phyloP scores from a whole-genome alignment of 2,329 filamentous ascomycete genomes.

The Fusarium domesticum region DNA sequence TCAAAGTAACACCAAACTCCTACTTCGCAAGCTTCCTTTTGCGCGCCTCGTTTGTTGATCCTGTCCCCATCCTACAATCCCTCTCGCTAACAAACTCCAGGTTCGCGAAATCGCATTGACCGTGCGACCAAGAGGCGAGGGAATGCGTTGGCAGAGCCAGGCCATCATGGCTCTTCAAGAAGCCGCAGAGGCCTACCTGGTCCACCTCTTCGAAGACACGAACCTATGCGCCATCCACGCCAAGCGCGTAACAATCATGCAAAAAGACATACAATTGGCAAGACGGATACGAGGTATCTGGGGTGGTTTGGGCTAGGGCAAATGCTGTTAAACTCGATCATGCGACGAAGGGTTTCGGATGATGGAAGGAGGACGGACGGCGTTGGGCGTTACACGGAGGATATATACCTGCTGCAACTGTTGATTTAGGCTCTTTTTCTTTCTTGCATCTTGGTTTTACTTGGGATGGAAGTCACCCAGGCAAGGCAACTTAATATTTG shows the following conservation, averaged over 20 bases:
- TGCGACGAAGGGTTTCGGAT: constrained; percentile 9
- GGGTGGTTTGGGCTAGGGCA: constrained; percentile 60
- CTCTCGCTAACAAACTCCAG: constrained; percentile 19
- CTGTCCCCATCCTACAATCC: background rate
- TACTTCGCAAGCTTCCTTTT: constrained; percentile 79
- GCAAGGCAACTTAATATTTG: too few species aligned
- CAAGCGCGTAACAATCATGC: constrained; percentile 95
- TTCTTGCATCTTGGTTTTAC: background rate
- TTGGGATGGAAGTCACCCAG: too few species aligned
- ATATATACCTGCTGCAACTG: constrained; percentile 23
- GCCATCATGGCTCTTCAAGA: constrained; percentile 92
- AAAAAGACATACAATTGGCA: constrained; percentile 95
- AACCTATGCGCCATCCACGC: constrained; percentile 97
- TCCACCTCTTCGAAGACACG: constrained; percentile 80
- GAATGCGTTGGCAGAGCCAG: constrained; percentile 93
- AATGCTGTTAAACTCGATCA: background rate
- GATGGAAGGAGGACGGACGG: constrained; percentile 8
- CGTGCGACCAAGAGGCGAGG: constrained; percentile 59
- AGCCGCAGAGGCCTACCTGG: constrained; percentile 91
- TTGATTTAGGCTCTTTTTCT: constrained; percentile 12
- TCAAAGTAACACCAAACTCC: constrained; percentile 83
- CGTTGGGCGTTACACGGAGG: constrained; percentile 19
- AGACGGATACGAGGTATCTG: constrained; percentile 74
- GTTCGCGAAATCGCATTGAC: constrained; percentile 67
- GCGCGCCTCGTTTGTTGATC: constrained; percentile 60